Evolutionary conservation across 2,329 filamentous ascomycete genomes (phyloP).

Genomic region (Colletotrichum abscissum): DNA sequence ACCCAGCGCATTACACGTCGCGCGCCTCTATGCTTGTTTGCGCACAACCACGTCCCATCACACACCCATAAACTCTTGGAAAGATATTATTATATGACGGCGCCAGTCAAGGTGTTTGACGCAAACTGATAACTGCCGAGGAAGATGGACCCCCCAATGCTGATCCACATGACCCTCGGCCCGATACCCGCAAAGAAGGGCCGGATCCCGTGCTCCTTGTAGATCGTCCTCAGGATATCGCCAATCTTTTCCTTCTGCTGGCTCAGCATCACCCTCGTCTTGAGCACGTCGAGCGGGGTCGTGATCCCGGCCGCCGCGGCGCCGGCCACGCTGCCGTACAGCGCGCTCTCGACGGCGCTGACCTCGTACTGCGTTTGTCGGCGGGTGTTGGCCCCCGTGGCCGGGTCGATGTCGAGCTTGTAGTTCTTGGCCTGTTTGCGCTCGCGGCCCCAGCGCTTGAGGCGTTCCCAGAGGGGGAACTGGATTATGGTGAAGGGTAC

Average conservation of each 20-base stretch:
- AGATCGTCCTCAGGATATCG: slow-evolving; percentile 72
- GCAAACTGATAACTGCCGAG: slow-evolving; percentile 93
- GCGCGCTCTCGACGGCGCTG: slow-evolving; percentile 80
- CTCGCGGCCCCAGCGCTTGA: slow-evolving; percentile 78
- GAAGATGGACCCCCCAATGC: slow-evolving; percentile 93
- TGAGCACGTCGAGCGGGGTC: slow-evolving; percentile 94
- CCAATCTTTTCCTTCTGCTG: slow-evolving; percentile 71
- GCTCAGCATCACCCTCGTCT: slow-evolving; percentile 95
- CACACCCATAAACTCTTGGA: neutral
- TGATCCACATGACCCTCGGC: slow-evolving; percentile 94
- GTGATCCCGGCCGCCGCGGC: slow-evolving; percentile 88
- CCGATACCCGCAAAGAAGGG: slow-evolving; percentile 83
- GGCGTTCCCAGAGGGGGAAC: slow-evolving; percentile 94
- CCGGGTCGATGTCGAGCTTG: neutral
- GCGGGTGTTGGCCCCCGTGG: slow-evolving; percentile 22
- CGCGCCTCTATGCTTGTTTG: neutral
- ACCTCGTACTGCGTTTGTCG: slow-evolving; percentile 54
- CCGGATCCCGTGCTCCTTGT: slow-evolving; percentile 70
- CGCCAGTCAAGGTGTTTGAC: slow-evolving; percentile 75
- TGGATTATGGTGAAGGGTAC: slow-evolving; percentile 98
- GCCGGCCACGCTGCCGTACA: slow-evolving; percentile 87
- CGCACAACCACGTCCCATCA: no score
- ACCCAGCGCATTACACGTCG: neutral
- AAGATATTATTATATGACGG: slow-evolving; percentile 2
- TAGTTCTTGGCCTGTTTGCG: slow-evolving; percentile 39